These are phyloP conservation scores for Trichoderma lentiforme DNA, from an alignment of 2,329 filamentous ascomycete genomes.

Conservation along the genomic window DNA sequence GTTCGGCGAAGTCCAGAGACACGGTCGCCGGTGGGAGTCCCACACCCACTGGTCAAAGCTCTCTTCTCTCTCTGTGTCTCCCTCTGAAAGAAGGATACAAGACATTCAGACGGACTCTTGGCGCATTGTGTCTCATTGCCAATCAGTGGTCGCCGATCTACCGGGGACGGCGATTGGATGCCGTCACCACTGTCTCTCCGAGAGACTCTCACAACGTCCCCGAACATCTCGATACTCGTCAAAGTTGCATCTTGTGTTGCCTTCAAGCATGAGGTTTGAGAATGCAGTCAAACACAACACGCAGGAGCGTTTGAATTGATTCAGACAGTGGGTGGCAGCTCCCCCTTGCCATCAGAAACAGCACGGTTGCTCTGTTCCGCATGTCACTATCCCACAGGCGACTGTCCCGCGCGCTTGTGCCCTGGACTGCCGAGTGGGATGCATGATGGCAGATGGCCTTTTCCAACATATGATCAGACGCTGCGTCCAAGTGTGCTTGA, in stretches of 20 bases:
- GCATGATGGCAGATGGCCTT: background rate
- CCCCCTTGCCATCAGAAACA: background rate
- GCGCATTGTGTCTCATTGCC: slow-evolving; percentile 4
- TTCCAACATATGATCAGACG: background rate
- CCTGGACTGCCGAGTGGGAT: background rate
- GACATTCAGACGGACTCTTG: background rate
- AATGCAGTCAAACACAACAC: background rate
- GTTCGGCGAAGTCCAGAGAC: background rate
- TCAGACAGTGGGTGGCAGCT: background rate
- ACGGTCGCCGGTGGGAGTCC: background rate
- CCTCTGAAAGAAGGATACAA: background rate
- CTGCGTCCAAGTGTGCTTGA: background rate
- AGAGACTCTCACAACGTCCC: background rate
- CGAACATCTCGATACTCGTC: background rate
- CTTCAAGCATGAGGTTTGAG: background rate
- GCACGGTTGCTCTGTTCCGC: background rate
- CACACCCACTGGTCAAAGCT: background rate
- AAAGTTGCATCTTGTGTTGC: background rate
- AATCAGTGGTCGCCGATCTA: slow-evolving; percentile 6
- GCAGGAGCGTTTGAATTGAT: background rate
- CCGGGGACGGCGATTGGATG: slow-evolving; percentile 5
- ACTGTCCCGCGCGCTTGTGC: background rate
- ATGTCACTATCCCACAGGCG: background rate
- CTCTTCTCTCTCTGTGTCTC: background rate
- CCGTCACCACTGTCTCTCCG: background rate